Evolutionary conservation across 805 yeast species (phyloP).

Genomic region (Starmerella gropengiesseri): DNA sequence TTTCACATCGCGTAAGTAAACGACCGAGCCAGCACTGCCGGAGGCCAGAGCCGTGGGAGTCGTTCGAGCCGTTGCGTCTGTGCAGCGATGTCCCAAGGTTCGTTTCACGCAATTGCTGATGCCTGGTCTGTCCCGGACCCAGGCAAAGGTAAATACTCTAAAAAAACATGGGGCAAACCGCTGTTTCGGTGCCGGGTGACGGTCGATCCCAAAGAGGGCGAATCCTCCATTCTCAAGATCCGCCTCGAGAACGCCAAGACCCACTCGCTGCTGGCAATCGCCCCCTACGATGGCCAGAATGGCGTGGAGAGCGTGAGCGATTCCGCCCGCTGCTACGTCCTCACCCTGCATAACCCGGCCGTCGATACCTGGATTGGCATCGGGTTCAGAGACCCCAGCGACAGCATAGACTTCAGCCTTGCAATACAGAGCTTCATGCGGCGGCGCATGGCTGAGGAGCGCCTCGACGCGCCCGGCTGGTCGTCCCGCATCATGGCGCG

Average conservation of each 20-base stretch:
- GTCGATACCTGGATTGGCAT: slow-evolving; percentile 35
- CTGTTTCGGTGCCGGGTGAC: slow-evolving; percentile 15
- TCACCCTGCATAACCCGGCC: slow-evolving; percentile 29
- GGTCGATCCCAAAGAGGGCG: slow-evolving; percentile 18
- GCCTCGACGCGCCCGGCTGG: slow-evolving; percentile 16
- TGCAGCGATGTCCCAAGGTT: slow-evolving; percentile 4
- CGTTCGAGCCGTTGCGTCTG: slow-evolving; percentile 3
- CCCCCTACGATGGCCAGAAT: slow-evolving; percentile 27
- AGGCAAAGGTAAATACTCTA: slow-evolving; percentile 9
- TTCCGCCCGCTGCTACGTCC: slow-evolving; percentile 31
- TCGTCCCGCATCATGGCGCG: slow-evolving; percentile 5
- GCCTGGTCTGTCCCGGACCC: slow-evolving; percentile 19
- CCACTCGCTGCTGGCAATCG: slow-evolving; percentile 30
- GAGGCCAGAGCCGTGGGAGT: too few species aligned
- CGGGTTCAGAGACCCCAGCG: slow-evolving; percentile 31
- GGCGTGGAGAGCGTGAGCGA: slow-evolving; percentile 30
- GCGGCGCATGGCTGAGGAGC: slow-evolving; percentile 12
- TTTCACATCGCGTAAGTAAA: slow-evolving; percentile 5
- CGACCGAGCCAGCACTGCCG: neutral
- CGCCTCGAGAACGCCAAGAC: slow-evolving; percentile 27
- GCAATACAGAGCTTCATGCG: slow-evolving; percentile 31
- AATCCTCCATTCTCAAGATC: slow-evolving; percentile 20
- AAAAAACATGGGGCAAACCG: slow-evolving; percentile 14
- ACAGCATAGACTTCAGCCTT: slow-evolving; percentile 32
- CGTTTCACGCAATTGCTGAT: slow-evolving; percentile 15